These are phyloP conservation scores for Tetradesmus obliquus DNA, from an alignment of 139 green algal species.

Conservation along the genomic window DNA sequence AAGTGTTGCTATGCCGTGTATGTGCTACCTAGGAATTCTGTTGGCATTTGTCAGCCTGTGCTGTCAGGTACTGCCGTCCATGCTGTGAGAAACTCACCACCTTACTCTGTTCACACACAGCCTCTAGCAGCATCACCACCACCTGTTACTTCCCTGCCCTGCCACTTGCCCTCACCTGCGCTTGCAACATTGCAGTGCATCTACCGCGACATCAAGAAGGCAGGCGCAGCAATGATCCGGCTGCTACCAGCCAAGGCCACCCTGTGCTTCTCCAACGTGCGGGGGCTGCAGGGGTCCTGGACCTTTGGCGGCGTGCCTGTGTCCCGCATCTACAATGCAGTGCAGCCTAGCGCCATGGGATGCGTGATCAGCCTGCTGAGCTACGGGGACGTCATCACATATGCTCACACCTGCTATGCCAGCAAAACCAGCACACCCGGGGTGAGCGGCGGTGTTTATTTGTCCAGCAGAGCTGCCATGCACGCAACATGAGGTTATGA, in stretches of 20 bases:
- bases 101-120: too few species aligned
- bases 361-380: constrained; percentile 5
- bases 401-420: constrained; percentile 1
- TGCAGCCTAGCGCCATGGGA: constrained; percentile 21
- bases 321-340: constrained; percentile 9
- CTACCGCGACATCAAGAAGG: neutral
- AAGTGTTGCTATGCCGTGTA: too few species aligned
- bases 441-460: neutral
- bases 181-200: neutral
- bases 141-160: too few species aligned
- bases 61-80: too few species aligned
- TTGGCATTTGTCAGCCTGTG: too few species aligned
- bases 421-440: neutral
- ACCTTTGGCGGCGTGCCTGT: neutral
- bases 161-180: too few species aligned
- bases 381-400: neutral
- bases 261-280: constrained; percentile 19
- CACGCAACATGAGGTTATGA: too few species aligned
- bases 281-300: neutral
- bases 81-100: too few species aligned
- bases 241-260: constrained; percentile 8
- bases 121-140: too few species aligned
- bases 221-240: neutral
- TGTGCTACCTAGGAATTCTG: too few species aligned
- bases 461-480: too few species aligned